phyloP scores from a whole-genome alignment of 2,329 filamentous ascomycete species.

The Aureobasidium pullulans region DNA sequence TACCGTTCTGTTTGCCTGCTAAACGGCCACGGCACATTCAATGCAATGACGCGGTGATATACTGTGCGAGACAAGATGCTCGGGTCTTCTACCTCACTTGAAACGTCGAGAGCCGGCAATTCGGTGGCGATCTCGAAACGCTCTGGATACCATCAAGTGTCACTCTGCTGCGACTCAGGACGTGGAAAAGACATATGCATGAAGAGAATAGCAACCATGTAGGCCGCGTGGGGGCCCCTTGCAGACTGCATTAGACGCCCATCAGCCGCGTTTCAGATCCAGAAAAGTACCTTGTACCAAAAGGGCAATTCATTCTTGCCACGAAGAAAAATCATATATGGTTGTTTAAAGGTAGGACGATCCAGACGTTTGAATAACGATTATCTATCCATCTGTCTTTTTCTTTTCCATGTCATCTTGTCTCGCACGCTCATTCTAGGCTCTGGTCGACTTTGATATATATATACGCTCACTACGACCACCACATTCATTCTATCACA shows the following conservation, averaged over 20 bases:
- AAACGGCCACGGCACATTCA: slow-evolving; percentile 2
- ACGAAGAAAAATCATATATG: not conserved
- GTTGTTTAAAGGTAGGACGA: not conserved
- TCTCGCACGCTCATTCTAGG: not conserved
- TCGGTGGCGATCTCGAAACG: not conserved
- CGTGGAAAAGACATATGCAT: not conserved
- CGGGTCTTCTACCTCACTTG: not conserved
- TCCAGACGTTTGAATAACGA: not conserved
- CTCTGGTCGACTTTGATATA: not conserved
- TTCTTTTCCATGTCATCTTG: not conserved
- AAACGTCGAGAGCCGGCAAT: not conserved
- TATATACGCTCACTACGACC: not conserved
- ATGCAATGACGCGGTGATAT: not conserved
- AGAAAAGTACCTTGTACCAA: not conserved
- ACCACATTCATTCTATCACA: not conserved
- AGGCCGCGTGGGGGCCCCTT: slow-evolving; percentile 1
- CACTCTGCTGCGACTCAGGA: not conserved
- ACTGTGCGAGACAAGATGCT: not conserved
- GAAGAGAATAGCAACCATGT: not conserved
- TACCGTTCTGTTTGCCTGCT: not conserved
- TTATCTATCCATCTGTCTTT: not conserved
- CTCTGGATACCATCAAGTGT: not conserved
- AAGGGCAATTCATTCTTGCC: not conserved
- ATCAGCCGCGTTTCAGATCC: slow-evolving; percentile 7
- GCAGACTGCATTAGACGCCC: slow-evolving; percentile 9